Evolutionary conservation across 148 eudicot genomes (phyloP), one percentile per base, ranked within the genome.

Genomic region (Amaranthus cruentus): DNA sequence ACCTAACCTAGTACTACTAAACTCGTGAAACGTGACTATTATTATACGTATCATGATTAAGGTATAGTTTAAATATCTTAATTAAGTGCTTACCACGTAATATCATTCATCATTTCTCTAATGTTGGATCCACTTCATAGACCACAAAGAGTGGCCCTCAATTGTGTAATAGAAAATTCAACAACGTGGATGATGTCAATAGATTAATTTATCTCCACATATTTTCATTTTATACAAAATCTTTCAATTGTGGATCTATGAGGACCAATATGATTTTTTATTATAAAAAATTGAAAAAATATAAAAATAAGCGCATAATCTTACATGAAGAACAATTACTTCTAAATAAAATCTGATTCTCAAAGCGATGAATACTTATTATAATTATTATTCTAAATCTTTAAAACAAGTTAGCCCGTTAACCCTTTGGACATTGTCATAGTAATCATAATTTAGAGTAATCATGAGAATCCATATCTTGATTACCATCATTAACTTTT

Each of bases 81-180:
- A 3, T 3, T 55, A 13, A 13, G 42, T 21, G 38, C 38, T 28
- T 28, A 28, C 0, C 38, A 28, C 38, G 38, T 28, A 28, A 28
- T 28, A 28, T 0, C 38, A 28, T 28, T 28, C 38, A 28, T 28
- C 38, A 28, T 28, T 12, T 63, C 49, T 10, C 49, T 44, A 43
- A 65, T 44, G 21, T 47, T 66, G 69, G 69, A 66, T 66, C 55
- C 69, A 66, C 54, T 66, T 66, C 44, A 66, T 54, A 66, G 9
- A 66, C 12, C 69, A 66, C 69, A 66, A 48, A 48, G 54, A 4
- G 69, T 49, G 69, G 69, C 6, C 4, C 69, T 66, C 5, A 66
- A 7, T 65, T 47, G 5, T 14, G 50, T 10, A 9, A 44, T 42
- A 42, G 3, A 42, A 62, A 62, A n/a, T 42, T 42, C 48, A 9